Percentiles rank a stretch among this genome's conserved stretches.
Conservation (phyloP, 2,329 filamentous ascomycete species). For the Pseudonectria foliicola region DNA sequence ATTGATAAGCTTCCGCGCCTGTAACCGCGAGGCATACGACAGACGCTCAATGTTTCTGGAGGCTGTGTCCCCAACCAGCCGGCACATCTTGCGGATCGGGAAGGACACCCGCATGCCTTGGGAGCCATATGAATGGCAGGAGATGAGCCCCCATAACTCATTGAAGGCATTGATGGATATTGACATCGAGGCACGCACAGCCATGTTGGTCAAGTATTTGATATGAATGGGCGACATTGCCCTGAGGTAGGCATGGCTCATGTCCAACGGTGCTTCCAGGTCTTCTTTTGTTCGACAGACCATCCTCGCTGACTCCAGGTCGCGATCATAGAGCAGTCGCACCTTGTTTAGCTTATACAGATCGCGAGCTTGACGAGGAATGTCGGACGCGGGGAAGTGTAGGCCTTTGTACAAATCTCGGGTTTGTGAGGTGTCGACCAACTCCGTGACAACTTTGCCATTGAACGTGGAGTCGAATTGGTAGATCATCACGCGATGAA, state of each 20-base stretch:
- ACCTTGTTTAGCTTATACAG: slow-evolving; percentile 88
- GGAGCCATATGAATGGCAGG: slow-evolving; percentile 73
- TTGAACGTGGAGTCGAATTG: slow-evolving; percentile 82
- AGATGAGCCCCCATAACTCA: slow-evolving; percentile 81
- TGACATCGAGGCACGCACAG: slow-evolving; percentile 88
- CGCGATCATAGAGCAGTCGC: slow-evolving; percentile 77
- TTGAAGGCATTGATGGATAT: slow-evolving; percentile 83
- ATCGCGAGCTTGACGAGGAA: slow-evolving; percentile 78
- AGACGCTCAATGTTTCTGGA: slow-evolving; percentile 82
- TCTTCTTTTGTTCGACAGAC: slow-evolving; percentile 73
- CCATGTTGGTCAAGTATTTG: slow-evolving; percentile 85
- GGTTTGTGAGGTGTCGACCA: slow-evolving; percentile 73
- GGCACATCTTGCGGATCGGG: slow-evolving; percentile 86
- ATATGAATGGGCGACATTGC: slow-evolving; percentile 88
- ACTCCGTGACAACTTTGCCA: slow-evolving; percentile 78
- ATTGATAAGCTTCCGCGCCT: slow-evolving; percentile 83
- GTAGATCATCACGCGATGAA: slow-evolving; percentile 89
- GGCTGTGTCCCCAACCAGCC: slow-evolving; percentile 76
- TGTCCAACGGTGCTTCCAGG: slow-evolving; percentile 67
- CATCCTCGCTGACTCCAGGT: slow-evolving; percentile 69
- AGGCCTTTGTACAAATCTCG: slow-evolving; percentile 81
- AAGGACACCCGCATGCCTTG: slow-evolving; percentile 87
- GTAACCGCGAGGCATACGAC: slow-evolving; percentile 76
- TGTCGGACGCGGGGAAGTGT: slow-evolving; percentile 83
- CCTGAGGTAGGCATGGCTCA: slow-evolving; percentile 76